Evolutionary conservation across 768 basidiomycete species (phyloP).

Genomic region (Suillus fuscotomentosus): DNA sequence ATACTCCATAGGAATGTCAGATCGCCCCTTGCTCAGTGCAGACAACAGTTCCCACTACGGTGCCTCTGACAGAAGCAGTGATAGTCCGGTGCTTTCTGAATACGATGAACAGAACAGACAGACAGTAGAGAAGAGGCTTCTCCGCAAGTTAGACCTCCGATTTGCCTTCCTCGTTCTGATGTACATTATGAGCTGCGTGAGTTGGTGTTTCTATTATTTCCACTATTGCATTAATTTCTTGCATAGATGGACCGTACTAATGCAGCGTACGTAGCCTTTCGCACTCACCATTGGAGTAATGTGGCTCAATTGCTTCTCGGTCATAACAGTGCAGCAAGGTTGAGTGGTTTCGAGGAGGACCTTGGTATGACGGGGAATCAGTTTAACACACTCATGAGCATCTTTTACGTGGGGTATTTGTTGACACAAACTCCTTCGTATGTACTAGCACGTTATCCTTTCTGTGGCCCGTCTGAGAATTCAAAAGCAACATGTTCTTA

Average conservation of each 20-base stretch:
- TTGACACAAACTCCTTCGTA: slow-evolving; percentile 75
- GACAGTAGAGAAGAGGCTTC: slow-evolving; percentile 44
- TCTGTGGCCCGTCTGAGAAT: not conserved
- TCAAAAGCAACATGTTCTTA: slow-evolving; percentile 61
- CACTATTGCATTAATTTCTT: slow-evolving; percentile 4
- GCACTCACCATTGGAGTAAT: not conserved
- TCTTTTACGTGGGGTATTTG: slow-evolving; percentile 69
- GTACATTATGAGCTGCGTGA: slow-evolving; percentile 47
- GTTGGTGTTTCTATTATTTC: slow-evolving; percentile 11
- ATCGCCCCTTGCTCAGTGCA: not conserved
- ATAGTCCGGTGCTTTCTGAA: not conserved
- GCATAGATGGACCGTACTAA: slow-evolving; percentile 68
- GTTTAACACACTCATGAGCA: slow-evolving; percentile 65
- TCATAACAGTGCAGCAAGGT: slow-evolving; percentile 56
- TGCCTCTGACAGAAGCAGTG: not conserved
- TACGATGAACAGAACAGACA: slow-evolving; percentile 25
- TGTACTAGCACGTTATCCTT: slow-evolving; percentile 22
- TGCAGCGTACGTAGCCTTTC: slow-evolving; percentile 43
- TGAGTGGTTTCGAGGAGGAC: slow-evolving; percentile 68
- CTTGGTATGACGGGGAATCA: slow-evolving; percentile 57
- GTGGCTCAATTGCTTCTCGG: not conserved
- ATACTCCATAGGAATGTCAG: not conserved
- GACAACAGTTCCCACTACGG: not conserved
- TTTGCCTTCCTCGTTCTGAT: slow-evolving; percentile 44
- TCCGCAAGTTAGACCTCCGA: slow-evolving; percentile 42